Evolutionary conservation across 352 stramenopile genomes (phyloP), one percentile per base, ranked within the genome.

Genomic region (Phytophthora lateralis): DNA sequence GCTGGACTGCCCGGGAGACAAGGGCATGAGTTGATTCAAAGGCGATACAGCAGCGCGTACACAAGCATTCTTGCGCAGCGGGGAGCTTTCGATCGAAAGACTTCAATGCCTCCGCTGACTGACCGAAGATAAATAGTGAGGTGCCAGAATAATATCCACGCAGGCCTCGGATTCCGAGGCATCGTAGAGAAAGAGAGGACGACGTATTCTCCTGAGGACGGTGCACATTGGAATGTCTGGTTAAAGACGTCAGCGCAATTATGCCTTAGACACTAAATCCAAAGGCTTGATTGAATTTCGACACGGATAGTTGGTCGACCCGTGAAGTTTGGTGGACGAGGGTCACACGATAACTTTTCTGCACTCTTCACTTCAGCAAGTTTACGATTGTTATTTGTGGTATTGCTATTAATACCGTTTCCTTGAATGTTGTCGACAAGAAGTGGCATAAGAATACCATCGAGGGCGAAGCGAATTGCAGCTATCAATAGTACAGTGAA

Each of bases 91-190:
- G 20, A 43, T 20, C 11, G 11, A 10, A 10, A 21, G 3, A n/a
- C 32, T 7, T 32, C 20, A 34, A 55, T 55, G 47, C 47, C 47
- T 11, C 30, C 47, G 6, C 27, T 55, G 11, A 55, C 32, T 29
- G 20, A 43, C 15, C 48, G 32, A 15, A 55, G 14, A 21, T 55
- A 34, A 44, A 15, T 12, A 6, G 26, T 26, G 38, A 44, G 6
- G 15, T 39, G 27, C 27, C 27, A 39, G 11, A 39, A 17, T n/a
- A 6, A 37, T 37, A 37, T 37, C 4, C n/a, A 9, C 34, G 12
- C 34, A 15, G 10, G 27, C 12, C 12, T 17, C 34, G 34, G 34
- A 39, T 17, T 39, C 34, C 9, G 6, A 39, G 12, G 3, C 34
- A 39, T 17, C 34, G n/a, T 12, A 17, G 2, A 24, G 21, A 24